Conservation (phyloP, 805 yeast species). For the Ogataea wickerhamii region DNA sequence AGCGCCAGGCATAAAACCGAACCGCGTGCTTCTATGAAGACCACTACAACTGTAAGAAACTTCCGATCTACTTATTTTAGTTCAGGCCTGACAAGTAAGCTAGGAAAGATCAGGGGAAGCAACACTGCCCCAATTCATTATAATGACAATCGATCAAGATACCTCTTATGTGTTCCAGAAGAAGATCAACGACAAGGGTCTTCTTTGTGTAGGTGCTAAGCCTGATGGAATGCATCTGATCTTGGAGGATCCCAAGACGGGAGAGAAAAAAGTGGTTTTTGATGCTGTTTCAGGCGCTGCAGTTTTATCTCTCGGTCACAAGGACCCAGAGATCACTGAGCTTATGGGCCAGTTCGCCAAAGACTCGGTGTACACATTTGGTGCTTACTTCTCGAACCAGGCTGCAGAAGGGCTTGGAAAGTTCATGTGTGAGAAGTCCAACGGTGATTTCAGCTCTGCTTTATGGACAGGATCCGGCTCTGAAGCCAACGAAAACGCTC, state of each 20-base stretch:
- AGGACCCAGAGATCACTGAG: conserved; percentile 36
- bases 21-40: too few relatives aligned
- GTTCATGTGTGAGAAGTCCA: conserved; percentile 39
- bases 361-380: conserved; percentile 37
- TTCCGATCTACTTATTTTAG: too few relatives aligned
- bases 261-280: conserved; percentile 31
- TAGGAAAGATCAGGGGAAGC: too few relatives aligned
- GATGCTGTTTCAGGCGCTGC: conserved; percentile 51
- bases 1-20: too few relatives aligned
- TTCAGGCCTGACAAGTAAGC: too few relatives aligned
- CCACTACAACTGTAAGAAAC: too few relatives aligned
- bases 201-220: conserved; percentile 40
- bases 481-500: conserved; percentile 75
- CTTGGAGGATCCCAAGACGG: conserved; percentile 39
- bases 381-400: conserved; percentile 32
- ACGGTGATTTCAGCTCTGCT: conserved; percentile 37
- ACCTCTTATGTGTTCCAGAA: conserved; percentile 43
- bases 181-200: conserved; percentile 35
- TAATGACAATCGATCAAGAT: conserved; percentile 26
- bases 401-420: conserved; percentile 41
- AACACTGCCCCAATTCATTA: too few relatives aligned
- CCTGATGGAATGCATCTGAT: conserved; percentile 42
- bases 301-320: conserved; percentile 43
- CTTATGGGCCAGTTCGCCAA: conserved; percentile 37
- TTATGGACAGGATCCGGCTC: conserved; percentile 63